Evolutionary conservation across 2,329 filamentous ascomycete genomes (phyloP), one percentile per base, ranked within the genome.

Genomic region (Mollisia scopiformis): DNA sequence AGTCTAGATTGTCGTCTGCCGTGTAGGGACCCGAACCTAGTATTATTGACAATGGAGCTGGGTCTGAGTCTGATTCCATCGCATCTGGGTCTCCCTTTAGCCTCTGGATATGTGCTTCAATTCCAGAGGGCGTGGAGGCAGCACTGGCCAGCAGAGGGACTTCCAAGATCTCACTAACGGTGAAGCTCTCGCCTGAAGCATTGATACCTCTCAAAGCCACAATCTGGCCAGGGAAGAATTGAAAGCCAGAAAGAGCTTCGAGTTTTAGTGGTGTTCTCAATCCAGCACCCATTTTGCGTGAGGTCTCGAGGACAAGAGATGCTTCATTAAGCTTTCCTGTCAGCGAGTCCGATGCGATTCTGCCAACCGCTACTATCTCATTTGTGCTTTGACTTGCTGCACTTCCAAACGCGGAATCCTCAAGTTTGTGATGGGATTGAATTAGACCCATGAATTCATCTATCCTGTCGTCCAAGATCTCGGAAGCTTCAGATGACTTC

Each of bases 181-280:
- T 84, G 68, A 98, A 97, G 69, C 91, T 89, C 37, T 88, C 84
- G 0, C 94, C 94, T 0, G 92, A 92, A 21, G 92, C 88, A 73
- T 99, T 99, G 68, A 88, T 92, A 7, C 95, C 95, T 63, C 84
- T 84, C 28, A 98, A 77, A 6, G 94, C 95, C 30, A 97, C 92
- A 55, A 98, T 92, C 73, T 98, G 93, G 6, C 95, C 95, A 0
- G 94, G 95, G 73, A 98, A 98, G 79, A 98, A 92, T 72, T 92
- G 89, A 76, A 90, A 95, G 1, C 77, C 84, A 66, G 81, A 78
- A 1, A 96, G 75, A 2, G 83, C 83, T 62, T 89, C 84, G 59
- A 97, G 79, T 66, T 92, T 91, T 19, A 99, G 76, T 4, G 92
- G 91, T 30, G 97, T 85, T 60, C 95, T 85, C 59, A 91, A 79